Evolutionary conservation across 2,329 filamentous ascomycete species (phyloP).

Genomic region (Remersonia thermophila): DNA sequence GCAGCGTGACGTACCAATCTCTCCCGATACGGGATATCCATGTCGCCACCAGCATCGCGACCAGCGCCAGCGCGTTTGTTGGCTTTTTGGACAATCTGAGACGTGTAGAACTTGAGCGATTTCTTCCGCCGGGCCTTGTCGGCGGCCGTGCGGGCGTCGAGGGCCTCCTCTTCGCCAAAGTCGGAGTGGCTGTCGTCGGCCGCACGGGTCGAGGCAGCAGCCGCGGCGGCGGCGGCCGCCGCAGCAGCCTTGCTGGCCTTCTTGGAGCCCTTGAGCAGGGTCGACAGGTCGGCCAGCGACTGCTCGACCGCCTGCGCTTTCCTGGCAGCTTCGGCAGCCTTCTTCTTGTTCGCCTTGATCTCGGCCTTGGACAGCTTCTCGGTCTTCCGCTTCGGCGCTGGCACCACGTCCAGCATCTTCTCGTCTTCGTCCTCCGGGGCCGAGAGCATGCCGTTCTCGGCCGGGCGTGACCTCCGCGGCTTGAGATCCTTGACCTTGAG

Average conservation of each 20-base stretch:
- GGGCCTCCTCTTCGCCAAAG: slow-evolving; percentile 77
- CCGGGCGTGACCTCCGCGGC: slow-evolving; percentile 25
- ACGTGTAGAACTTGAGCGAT: slow-evolving; percentile 92
- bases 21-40: slow-evolving; percentile 79
- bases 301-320: slow-evolving; percentile 52
- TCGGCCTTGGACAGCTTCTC: slow-evolving; percentile 26
- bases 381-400: slow-evolving; percentile 15
- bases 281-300: slow-evolving; percentile 56
- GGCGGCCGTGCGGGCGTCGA: slow-evolving; percentile 66
- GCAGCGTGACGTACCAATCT: slow-evolving; percentile 39
- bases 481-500: slow-evolving; percentile 56
- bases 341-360: slow-evolving; percentile 26
- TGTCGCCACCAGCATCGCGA: slow-evolving; percentile 64
- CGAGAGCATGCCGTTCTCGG: slow-evolving; percentile 23
- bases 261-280: slow-evolving; percentile 39
- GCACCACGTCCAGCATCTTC: slow-evolving; percentile 11
- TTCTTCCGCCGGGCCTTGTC: slow-evolving; percentile 88
- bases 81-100: slow-evolving; percentile 88
- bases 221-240: slow-evolving; percentile 27
- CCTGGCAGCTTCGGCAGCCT: slow-evolving; percentile 29
- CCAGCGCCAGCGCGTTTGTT: slow-evolving; percentile 69
- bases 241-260: slow-evolving; percentile 25
- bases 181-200: slow-evolving; percentile 58
- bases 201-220: slow-evolving; percentile 23
- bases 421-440: slow-evolving; percentile 23